These are phyloP conservation scores for Neopestalotiopsis sp. DNA, from an alignment of 2,329 filamentous ascomycete species.

Conservation along the genomic window DNA sequence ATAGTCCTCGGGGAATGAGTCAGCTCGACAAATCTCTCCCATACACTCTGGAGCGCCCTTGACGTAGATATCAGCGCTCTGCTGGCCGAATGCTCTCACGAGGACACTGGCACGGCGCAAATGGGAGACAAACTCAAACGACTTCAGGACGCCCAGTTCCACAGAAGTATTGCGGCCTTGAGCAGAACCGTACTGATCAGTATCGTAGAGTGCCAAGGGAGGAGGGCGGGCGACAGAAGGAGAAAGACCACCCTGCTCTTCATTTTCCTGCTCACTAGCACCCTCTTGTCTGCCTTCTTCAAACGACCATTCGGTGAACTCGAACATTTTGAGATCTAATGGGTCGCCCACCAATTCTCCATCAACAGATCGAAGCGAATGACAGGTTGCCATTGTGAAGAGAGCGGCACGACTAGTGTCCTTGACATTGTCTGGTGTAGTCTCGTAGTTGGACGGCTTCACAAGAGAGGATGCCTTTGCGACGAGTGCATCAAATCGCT, in stretches of 20 bases:
- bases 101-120: conserved; percentile 91
- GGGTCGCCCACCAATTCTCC: conserved; percentile 91
- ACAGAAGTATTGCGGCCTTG: conserved; percentile 55
- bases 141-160: conserved; percentile 88
- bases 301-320: conserved; percentile 92
- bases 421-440: conserved; percentile 36
- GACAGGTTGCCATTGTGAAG: conserved; percentile 97
- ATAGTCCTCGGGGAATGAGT: conserved; percentile 87
- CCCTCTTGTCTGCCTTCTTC: conserved; percentile 82
- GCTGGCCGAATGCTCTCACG: conserved; percentile 84
- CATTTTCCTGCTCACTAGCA: conserved; percentile 68
- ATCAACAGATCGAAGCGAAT: conserved; percentile 87
- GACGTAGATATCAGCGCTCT: conserved; percentile 86
- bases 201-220: conserved; percentile 58
- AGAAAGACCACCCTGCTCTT: conserved; percentile 76
- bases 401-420: conserved; percentile 65
- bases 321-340: conserved; percentile 97
- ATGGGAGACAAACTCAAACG: conserved; percentile 94
- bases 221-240: conserved; percentile 92
- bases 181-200: conserved; percentile 32
- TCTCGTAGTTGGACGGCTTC: conserved; percentile 41
- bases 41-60: conserved; percentile 98
- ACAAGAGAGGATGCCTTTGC: conserved; percentile 67
- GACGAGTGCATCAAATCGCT: conserved; percentile 78
- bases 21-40: conserved; percentile 86